Evolutionary conservation across 176 grass and related monocot species (phyloP), one percentile per base, ranked within the genome.

Genomic region (Carex pumila): DNA sequence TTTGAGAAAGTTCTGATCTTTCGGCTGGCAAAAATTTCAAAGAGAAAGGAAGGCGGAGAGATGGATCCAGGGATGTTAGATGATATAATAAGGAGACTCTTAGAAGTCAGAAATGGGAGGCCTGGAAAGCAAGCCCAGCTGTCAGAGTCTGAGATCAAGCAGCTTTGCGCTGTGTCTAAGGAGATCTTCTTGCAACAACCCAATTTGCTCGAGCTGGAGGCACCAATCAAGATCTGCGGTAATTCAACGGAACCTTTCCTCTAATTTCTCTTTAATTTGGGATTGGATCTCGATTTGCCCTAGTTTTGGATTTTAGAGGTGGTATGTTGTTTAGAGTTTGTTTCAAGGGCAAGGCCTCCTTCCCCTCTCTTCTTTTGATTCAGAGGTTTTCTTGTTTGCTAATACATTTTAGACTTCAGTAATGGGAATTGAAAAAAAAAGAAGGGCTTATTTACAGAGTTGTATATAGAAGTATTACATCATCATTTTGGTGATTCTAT

Each of bases 151-250:
- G 88, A 90, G 85, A 90, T 90, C 81, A 77, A 78, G 72, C 88
- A 90, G 73, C 88, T 90, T 4, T 90, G 88, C 75, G 1, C 79
- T 7, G 85, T 63, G 11, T 87, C 85, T 6, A 90, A 84, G 85
- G 85, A 85, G 41, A 87, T 90, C 74, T 90, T 90, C 53, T 13
- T 90, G 57, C 61, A 71, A 15, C 88, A 90, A 74, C 88, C 88
- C 54, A 90, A 90, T 86, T 79, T 90, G 41, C 74, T 90, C 22
- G 88, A 90, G 81, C 81, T 90, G 7, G 85, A 81, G 85, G 85
- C 88, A 30, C 88, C 88, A 4, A 90, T 90, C 56, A 90, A 90
- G 81, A 90, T 90, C 83, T 90, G 88, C 14, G 88, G 88, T 90
- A 81, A 65, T 17, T 31, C 9, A 68, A 34, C 17, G 13, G 17